Conservation (phyloP, 805 yeast species). For the Kodamaea hsintzibuensis region DNA sequence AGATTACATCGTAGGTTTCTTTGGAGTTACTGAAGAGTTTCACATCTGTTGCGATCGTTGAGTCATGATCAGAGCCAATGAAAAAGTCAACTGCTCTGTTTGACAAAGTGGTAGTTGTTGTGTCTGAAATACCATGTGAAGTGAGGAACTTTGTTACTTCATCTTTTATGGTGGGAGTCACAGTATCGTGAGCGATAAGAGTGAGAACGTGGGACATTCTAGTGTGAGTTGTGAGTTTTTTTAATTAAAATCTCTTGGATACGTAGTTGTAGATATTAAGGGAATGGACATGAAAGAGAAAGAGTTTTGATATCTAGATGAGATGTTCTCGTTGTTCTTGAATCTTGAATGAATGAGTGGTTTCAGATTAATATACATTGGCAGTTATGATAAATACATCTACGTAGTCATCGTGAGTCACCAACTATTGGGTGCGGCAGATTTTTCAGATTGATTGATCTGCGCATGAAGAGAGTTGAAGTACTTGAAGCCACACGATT, state of each 20-base stretch:
- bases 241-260: not conserved
- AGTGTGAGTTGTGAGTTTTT: not conserved
- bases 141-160: slow-evolving; percentile 14
- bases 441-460: too few relatives aligned
- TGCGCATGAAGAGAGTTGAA: too few relatives aligned
- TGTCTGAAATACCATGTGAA: slow-evolving; percentile 32
- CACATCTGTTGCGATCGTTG: not conserved
- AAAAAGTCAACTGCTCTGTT: slow-evolving; percentile 39
- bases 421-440: too few relatives aligned
- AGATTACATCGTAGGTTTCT: slow-evolving; percentile 31
- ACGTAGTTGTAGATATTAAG: not conserved
- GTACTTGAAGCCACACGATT: too few relatives aligned
- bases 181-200: slow-evolving; percentile 21
- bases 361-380: too few relatives aligned
- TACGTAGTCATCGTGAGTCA: too few relatives aligned
- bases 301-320: too few relatives aligned
- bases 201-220: slow-evolving; percentile 18
- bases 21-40: slow-evolving; percentile 12
- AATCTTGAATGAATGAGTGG: too few relatives aligned
- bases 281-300: not conserved
- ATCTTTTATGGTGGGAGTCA: slow-evolving; percentile 3
- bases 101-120: slow-evolving; percentile 23
- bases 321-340: too few relatives aligned
- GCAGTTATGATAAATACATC: too few relatives aligned
- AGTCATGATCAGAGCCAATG: not conserved